Percentiles rank a stretch among this genome's conserved stretches.
Conservation (phyloP, 257 asterid genomes). For the Forsythia viridissima region DNA sequence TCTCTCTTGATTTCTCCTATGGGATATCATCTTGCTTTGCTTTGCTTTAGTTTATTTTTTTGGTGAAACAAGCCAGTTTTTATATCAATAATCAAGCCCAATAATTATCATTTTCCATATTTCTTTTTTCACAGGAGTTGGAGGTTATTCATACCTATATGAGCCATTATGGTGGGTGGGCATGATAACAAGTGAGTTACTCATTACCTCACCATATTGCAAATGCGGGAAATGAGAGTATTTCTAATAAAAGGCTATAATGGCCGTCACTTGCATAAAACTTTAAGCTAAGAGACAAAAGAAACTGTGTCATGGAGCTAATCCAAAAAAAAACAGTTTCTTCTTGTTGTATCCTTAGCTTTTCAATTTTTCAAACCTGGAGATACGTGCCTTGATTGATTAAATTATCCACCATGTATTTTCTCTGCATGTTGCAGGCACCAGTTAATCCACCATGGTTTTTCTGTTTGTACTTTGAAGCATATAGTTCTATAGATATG, state of each 20-base stretch:
- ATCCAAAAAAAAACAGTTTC: not conserved
- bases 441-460: too few species aligned
- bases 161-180: slow-evolving; percentile 98
- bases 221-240: not conserved
- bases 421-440: too few species aligned
- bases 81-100: slow-evolving; percentile 6
- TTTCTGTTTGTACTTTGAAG: too few species aligned
- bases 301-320: slow-evolving; percentile 11
- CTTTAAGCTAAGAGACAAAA: not conserved
- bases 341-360: slow-evolving; percentile 6
- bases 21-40: not conserved
- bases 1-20: slow-evolving; percentile 5
- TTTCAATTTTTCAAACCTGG: not conserved
- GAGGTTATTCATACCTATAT: slow-evolving; percentile 77
- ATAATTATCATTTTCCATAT: not conserved
- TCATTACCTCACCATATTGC: not conserved
- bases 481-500: too few species aligned
- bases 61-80: slow-evolving; percentile 18
- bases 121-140: slow-evolving; percentile 50
- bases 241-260: not conserved
- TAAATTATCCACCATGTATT: too few species aligned
- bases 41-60: not conserved
- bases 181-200: slow-evolving; percentile 72
- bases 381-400: not conserved
- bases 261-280: not conserved